Evolutionary conservation across 1,284 basidiomycete species (phyloP).

Genomic region (Austroboletus niveus): DNA sequence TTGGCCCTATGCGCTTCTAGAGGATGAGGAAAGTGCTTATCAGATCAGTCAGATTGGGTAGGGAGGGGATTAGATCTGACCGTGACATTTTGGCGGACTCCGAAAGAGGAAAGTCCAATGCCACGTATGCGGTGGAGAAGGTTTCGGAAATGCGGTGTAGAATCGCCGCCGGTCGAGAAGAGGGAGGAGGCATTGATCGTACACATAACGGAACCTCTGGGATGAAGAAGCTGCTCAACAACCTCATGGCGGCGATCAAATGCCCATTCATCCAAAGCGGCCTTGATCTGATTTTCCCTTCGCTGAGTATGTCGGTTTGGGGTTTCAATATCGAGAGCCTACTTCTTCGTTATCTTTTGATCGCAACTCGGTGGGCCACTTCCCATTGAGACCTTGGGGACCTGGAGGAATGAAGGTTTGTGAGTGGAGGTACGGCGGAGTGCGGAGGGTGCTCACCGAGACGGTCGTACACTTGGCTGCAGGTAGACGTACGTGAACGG

Average conservation of each 20-base stretch:
- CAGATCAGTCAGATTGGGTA: conserved; percentile 22
- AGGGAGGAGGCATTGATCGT: conserved; percentile 50
- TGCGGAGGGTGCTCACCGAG: conserved; percentile 48
- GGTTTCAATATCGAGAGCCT: conserved; percentile 22
- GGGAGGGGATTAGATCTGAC: conserved; percentile 29
- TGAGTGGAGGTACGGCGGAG: conserved; percentile 7
- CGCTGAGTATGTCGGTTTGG: conserved; percentile 19
- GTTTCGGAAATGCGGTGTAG: conserved; percentile 19
- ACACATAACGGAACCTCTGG: conserved; percentile 46
- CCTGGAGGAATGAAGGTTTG: conserved; percentile 36
- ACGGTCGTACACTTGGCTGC: conserved; percentile 70
- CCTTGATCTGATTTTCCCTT: conserved; percentile 42
- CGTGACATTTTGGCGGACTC: conserved; percentile 39
- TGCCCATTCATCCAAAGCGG: conserved; percentile 43
- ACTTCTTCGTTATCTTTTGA: conserved; percentile 56
- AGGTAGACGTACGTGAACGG: conserved; percentile 12
- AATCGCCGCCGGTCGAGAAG: conserved; percentile 35
- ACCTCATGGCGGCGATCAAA: conserved; percentile 43
- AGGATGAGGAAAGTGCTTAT: conserved; percentile 12
- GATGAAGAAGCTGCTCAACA: conserved; percentile 45
- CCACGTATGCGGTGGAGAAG: conserved; percentile 36
- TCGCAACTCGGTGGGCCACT: conserved; percentile 42
- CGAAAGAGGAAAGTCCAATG: conserved; percentile 34
- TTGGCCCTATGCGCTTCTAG: conserved; percentile 42
- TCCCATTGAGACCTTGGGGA: conserved; percentile 47